Evolutionary conservation across 768 basidiomycete genomes (phyloP).

Genomic region (Coprinopsis sp.): DNA sequence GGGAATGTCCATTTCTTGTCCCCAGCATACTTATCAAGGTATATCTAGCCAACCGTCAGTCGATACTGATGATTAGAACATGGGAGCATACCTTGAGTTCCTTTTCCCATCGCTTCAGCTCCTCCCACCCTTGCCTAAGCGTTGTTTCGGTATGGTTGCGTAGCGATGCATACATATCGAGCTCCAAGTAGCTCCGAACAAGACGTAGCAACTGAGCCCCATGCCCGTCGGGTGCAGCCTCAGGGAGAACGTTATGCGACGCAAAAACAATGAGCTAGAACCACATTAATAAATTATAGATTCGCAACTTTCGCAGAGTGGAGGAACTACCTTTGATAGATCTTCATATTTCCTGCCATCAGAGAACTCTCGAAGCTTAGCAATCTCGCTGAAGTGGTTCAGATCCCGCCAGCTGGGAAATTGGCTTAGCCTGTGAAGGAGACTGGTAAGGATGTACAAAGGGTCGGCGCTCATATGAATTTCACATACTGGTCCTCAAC

Average conservation of each 20-base stretch:
- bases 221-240: conserved; percentile 1
- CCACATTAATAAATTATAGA: background rate
- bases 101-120: conserved; percentile 14
- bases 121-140: conserved; percentile 16
- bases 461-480: background rate
- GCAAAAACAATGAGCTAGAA: background rate
- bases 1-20: conserved; percentile 32
- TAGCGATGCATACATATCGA: conserved; percentile 23
- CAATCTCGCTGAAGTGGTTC: conserved; percentile 23
- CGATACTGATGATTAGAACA: background rate
- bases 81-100: conserved; percentile 18
- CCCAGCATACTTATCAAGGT: background rate
- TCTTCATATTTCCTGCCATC: conserved; percentile 29
- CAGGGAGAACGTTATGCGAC: background rate
- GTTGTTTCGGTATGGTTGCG: conserved; percentile 30
- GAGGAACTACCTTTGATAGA: conserved; percentile 26
- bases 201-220: conserved; percentile 24
- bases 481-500: background rate
- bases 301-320: background rate
- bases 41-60: background rate
- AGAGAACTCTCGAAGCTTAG: conserved; percentile 20
- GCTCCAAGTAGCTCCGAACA: conserved; percentile 21
- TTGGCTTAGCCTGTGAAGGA: background rate
- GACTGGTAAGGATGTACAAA: background rate
- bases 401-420: conserved; percentile 29